Conservation (phyloP, 129 eudicot genomes). For the Flaveria brownii region DNA sequence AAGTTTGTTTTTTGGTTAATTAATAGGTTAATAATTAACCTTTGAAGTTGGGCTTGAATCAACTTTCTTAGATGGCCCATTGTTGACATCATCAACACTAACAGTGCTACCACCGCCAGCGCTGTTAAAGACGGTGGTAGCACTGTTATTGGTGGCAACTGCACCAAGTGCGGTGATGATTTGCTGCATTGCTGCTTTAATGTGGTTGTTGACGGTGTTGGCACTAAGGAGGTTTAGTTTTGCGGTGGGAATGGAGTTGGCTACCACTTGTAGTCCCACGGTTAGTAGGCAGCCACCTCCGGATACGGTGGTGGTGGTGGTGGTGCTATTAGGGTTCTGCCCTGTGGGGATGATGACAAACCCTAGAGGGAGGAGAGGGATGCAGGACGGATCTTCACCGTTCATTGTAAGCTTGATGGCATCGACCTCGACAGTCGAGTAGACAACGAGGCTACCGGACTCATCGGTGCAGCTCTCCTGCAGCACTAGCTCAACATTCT, state of each 20-base stretch:
- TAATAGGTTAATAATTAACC: constrained; percentile 35
- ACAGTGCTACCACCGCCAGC: neutral
- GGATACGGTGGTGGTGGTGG: constrained; percentile 12
- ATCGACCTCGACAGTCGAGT: constrained; percentile 78
- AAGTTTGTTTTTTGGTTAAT: constrained; percentile 6
- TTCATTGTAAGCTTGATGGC: constrained; percentile 81
- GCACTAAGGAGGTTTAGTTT: constrained; percentile 86
- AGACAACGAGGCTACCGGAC: constrained; percentile 78
- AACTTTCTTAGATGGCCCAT: constrained; percentile 13
- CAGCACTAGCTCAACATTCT: constrained; percentile 75
- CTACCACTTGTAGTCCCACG: constrained; percentile 78
- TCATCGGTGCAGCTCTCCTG: constrained; percentile 96
- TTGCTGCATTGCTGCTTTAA: constrained; percentile 67
- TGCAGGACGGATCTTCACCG: constrained; percentile 87
- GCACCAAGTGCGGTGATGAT: constrained; percentile 59
- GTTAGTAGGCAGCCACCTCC: constrained; percentile 73
- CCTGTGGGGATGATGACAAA: constrained; percentile 66
- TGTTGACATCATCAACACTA: constrained; percentile 26
- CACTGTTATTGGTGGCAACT: neutral
- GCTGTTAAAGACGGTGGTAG: neutral
- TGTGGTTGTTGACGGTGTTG: constrained; percentile 75
- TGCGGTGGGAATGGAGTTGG: constrained; percentile 76
- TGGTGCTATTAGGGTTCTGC: constrained; percentile 27
- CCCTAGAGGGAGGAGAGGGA: constrained; percentile 89
- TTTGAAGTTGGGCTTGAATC: constrained; percentile 34